A percentile compares a stretch with the other conserved stretches of the same genome.
Conservation (phyloP, 371 early-diverging fungal species). For the Lichtheimia corymbifera region DNA sequence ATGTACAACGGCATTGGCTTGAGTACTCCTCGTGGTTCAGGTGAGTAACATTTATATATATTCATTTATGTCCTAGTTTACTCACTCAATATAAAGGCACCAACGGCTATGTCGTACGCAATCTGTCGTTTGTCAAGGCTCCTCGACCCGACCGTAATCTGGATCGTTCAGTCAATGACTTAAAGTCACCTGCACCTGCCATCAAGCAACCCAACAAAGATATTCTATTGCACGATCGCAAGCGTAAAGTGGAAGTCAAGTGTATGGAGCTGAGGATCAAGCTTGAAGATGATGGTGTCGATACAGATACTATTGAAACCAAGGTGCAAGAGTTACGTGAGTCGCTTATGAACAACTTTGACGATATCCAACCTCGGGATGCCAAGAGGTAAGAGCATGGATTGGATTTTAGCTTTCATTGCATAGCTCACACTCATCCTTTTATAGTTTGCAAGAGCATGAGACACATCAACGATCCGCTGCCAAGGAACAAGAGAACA, state of each 20-base stretch:
- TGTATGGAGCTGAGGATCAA: conserved; percentile 77
- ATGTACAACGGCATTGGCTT: conserved; percentile 95
- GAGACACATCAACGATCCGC: conserved; percentile 75
- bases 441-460: conserved; percentile 35
- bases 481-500: conserved; percentile 72
- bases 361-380: conserved; percentile 41
- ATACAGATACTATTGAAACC: conserved; percentile 60
- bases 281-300: conserved; percentile 74
- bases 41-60: conserved; percentile 46
- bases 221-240: conserved; percentile 84
- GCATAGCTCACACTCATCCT: not conserved
- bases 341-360: conserved; percentile 54
- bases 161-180: conserved; percentile 35
- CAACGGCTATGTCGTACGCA: conserved; percentile 95
- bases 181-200: conserved; percentile 40
- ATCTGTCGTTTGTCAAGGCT: conserved; percentile 73
- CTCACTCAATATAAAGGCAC: conserved; percentile 36
- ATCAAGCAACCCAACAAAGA: conserved; percentile 73
- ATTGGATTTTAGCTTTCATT: not conserved
- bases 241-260: conserved; percentile 85
- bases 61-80: not conserved
- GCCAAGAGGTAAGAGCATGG: conserved; percentile 36
- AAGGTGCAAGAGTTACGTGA: conserved; percentile 56
- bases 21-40: conserved; percentile 89
- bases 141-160: conserved; percentile 36